Conservation (phyloP, 345 rosid species). For the Brassica nigra region DNA sequence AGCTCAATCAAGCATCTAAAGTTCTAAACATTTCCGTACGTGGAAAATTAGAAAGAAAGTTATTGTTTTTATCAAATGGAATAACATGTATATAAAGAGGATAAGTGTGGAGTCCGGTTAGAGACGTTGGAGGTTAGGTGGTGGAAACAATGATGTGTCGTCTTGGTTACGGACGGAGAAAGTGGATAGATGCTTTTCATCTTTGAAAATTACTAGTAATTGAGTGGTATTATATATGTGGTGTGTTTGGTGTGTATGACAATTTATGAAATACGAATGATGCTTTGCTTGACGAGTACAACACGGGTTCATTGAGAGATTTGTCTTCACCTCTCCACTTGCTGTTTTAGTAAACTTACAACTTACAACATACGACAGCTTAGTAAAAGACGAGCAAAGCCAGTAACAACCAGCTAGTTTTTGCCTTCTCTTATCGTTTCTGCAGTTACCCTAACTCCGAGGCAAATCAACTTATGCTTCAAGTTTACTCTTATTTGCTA, state of each 20-base stretch:
- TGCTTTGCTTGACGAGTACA: slow-evolving; percentile 30
- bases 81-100: neutral
- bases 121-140: slow-evolving; percentile 21
- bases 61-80: neutral
- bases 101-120: neutral
- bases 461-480: neutral
- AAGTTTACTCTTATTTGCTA: neutral
- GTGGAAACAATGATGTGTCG: slow-evolving; percentile 28
- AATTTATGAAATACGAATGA: slow-evolving; percentile 19
- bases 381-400: slow-evolving; percentile 11
- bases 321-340: slow-evolving; percentile 36
- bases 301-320: slow-evolving; percentile 30
- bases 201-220: neutral
- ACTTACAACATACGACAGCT: slow-evolving; percentile 26
- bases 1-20: neutral
- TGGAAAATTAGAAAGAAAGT: neutral
- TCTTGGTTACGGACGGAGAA: slow-evolving; percentile 9
- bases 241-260: slow-evolving; percentile 20
- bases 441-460: slow-evolving; percentile 17
- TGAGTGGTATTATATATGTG: slow-evolving; percentile 7
- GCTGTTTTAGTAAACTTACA: slow-evolving; percentile 10
- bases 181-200: neutral
- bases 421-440: slow-evolving; percentile 21
- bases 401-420: neutral
- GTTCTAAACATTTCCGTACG: neutral